Evolutionary conservation across 768 basidiomycete genomes (phyloP).

Genomic region (Sporobolomyces roseus): DNA sequence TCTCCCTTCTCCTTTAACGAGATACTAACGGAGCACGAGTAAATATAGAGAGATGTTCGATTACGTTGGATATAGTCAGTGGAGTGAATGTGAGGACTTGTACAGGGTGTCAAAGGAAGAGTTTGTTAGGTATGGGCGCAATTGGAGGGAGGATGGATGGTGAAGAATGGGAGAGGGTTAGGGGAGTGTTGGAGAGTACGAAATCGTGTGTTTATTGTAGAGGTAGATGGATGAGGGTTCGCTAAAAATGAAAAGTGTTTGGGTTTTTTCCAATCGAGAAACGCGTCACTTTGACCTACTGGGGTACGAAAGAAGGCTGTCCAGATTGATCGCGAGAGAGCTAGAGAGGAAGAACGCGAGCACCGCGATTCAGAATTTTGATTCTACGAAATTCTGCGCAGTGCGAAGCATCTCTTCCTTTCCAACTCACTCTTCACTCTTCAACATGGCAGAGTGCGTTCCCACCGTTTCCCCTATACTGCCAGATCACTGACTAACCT

Average conservation of each 20-base stretch:
- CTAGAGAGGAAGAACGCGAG: neutral
- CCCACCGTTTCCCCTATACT: too few species aligned
- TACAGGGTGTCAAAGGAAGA: constrained; percentile 1
- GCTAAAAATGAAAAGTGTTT: neutral
- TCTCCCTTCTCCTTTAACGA: neutral
- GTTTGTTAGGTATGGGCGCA: neutral
- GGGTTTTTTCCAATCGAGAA: too few species aligned
- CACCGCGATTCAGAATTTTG: too few species aligned
- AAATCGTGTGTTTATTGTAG: constrained; percentile 8
- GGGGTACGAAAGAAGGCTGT: neutral
- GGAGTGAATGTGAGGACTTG: constrained; percentile 6
- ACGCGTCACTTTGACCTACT: neutral
- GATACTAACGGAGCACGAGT: neutral
- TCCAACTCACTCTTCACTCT: too few species aligned
- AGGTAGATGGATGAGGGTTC: constrained; percentile 13
- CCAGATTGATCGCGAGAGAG: neutral
- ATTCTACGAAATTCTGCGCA: too few species aligned
- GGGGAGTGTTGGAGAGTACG: neutral
- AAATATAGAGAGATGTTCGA: constrained; percentile 9
- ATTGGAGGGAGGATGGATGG: neutral
- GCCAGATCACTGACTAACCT: too few species aligned
- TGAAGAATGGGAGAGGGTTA: neutral
- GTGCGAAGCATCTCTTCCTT: too few species aligned
- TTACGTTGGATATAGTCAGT: constrained; percentile 4
- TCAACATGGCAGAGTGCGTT: too few species aligned